Percentiles rank a stretch among this genome's conserved stretches.
These are phyloP conservation scores for Aspergillus fructus DNA, from an alignment of 2,329 filamentous ascomycete species.

Conservation along the genomic window DNA sequence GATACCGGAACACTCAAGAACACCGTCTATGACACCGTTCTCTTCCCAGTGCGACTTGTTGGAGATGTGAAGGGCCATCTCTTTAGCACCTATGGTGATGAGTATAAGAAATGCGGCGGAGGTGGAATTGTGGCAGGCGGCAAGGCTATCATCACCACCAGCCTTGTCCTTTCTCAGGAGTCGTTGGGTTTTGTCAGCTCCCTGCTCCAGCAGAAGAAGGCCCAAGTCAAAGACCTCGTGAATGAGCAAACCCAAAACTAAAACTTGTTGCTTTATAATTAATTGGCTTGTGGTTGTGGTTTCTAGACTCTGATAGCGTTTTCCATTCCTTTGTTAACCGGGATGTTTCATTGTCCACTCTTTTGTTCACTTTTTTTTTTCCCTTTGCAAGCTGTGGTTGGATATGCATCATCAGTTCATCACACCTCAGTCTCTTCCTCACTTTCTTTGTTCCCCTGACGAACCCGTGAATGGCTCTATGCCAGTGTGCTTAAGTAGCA, in stretches of 20 bases:
- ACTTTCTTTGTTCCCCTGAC: neutral
- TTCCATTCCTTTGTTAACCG: conserved; percentile 5
- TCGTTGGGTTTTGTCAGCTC: conserved; percentile 61
- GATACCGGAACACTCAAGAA: conserved; percentile 69
- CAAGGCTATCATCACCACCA: conserved; percentile 69
- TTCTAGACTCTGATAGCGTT: conserved; percentile 6
- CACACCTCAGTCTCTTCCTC: neutral
- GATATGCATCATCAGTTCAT: neutral
- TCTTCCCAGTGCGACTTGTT: conserved; percentile 63
- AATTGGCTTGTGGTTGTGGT: conserved; percentile 11
- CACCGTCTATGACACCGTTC: conserved; percentile 61
- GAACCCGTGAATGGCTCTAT: neutral
- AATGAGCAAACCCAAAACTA: conserved; percentile 49
- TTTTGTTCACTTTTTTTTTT: conserved; percentile 2
- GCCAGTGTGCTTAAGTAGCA: neutral
- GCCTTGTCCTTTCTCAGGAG: conserved; percentile 66
- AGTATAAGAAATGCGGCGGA: conserved; percentile 50
- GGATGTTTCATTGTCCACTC: neutral
- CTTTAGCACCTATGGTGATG: conserved; percentile 42
- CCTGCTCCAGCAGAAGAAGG: conserved; percentile 62
- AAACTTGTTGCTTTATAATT: conserved; percentile 10
- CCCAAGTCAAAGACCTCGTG: conserved; percentile 56
- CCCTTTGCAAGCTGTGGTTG: conserved; percentile 4
- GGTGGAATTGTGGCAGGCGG: conserved; percentile 65
- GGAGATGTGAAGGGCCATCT: conserved; percentile 54